These are phyloP conservation scores for Ogataea polymorpha DNA, from an alignment of 805 yeast species.

Conservation along the genomic window DNA sequence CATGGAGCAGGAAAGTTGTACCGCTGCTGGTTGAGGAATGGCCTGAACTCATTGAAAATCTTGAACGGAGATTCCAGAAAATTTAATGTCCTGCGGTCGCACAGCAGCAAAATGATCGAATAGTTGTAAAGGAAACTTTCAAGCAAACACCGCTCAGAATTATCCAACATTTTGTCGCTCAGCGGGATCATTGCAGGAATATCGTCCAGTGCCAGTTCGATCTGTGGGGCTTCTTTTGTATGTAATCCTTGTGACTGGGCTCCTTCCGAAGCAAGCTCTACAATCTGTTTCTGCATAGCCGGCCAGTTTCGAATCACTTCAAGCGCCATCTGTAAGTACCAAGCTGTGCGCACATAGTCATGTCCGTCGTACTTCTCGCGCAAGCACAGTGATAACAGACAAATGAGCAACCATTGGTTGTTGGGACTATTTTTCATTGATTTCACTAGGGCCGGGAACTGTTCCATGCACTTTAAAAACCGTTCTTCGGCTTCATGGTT, in stretches of 20 bases:
- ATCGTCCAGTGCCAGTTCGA: conserved; percentile 6
- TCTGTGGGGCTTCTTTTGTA: background rate
- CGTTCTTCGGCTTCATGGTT: conserved; percentile 23
- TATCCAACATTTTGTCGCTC: conserved; percentile 2
- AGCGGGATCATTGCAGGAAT: background rate
- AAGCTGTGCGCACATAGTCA: conserved; percentile 28
- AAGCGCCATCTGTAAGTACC: conserved; percentile 34
- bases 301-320: conserved; percentile 32
- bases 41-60: conserved; percentile 32
- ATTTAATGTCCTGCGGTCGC: conserved; percentile 26
- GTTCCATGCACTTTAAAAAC: conserved; percentile 18
- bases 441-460: conserved; percentile 22
- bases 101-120: conserved; percentile 33
- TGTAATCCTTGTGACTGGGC: background rate
- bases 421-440: conserved; percentile 23
- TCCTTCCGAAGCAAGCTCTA: background rate
- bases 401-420: conserved; percentile 39
- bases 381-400: conserved; percentile 38
- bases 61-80: conserved; percentile 40
- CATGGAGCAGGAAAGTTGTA: conserved; percentile 32
- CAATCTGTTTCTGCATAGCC: conserved; percentile 2
- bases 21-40: conserved; percentile 33
- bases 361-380: conserved; percentile 34
- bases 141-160: conserved; percentile 34
- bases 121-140: conserved; percentile 45